Base-by-base conservation (phyloP, 164 flowering plant genomes). In the Kingdonia uniflora region DNA sequence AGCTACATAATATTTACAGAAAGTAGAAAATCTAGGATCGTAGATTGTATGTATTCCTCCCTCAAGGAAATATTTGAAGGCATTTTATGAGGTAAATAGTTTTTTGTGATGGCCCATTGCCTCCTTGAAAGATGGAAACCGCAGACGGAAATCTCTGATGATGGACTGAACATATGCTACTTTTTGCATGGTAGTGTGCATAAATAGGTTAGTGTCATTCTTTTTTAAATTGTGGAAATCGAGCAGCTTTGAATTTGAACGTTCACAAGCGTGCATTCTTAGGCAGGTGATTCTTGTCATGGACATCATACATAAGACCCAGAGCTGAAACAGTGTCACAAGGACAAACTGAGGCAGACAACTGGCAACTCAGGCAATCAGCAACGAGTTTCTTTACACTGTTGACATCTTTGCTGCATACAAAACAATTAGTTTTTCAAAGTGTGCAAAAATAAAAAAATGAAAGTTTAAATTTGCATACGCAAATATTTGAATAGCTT, bases 301-400 rank as follows among this genome's bases (percentile, higher is more conserved):
- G 99, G 66, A 81, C 83, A 58, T 94, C 95, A 70, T 89, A 94
- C 96, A 94, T 94, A 19, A 88, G 99, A 51, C 99, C 99, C 67
- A 94, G 70, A 41, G 99, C 97, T 38, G 99, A 94, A 71, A 94
- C 99, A 17, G 97, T 97, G 77, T 94, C 99, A 72, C 86, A 96
- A 55, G 99, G 99, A 44, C 92, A 96, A 24, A 86, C 78, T 0
- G 99, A 94, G 39, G 90, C 75, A 13, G 99, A 79, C 40, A 85
- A 58, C 44, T 83, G 88, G 54, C 74, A 52, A 55, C 85, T 71
- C 52, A 85, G 49, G 66, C 95, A 85, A 55, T 89, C 96, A 72
- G 85, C 96, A 24, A 94, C 85, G 10, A 94, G 81, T 61, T 84
- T 94, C 79, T 83, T 89, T 61, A 94, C 99, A 10, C 91, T 94